These are phyloP conservation scores for Gastrodia elata DNA, from an alignment of 106 monocot genomes.

Conservation along the genomic window DNA sequence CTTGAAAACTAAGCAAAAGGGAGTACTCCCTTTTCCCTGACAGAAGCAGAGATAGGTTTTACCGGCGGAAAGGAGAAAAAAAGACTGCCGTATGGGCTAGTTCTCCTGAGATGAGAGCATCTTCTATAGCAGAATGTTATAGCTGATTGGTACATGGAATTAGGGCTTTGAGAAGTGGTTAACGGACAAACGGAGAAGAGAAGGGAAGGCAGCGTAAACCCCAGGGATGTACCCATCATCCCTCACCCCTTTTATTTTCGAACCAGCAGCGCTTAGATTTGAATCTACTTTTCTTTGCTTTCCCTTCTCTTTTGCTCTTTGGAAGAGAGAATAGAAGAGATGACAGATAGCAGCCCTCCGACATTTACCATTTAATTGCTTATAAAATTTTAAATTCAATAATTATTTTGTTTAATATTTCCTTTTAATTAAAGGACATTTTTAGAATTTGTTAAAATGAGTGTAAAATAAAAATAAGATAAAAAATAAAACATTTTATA, in stretches of 20 bases:
- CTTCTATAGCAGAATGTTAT: neutral
- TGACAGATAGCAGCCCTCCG: too few species aligned
- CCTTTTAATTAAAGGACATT: too few species aligned
- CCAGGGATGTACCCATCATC: neutral
- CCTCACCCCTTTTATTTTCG: neutral
- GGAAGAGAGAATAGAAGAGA: neutral
- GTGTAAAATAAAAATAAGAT: too few species aligned
- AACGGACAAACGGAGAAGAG: neutral
- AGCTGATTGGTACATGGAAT: neutral
- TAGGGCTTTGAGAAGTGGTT: neutral
- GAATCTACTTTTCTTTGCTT: neutral
- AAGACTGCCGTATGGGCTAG: neutral
- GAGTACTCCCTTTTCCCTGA: neutral
- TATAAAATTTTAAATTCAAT: too few species aligned
- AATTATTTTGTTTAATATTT: too few species aligned
- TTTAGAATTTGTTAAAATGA: too few species aligned
- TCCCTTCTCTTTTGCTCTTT: neutral
- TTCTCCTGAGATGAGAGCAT: neutral
- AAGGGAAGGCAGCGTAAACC: slow-evolving; percentile 1
- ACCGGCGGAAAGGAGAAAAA: slow-evolving; percentile 1
- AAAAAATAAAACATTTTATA: too few species aligned
- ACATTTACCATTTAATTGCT: too few species aligned
- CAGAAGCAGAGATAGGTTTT: neutral
- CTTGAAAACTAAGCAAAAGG: neutral
- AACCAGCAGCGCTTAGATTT: slow-evolving; percentile 5